These are phyloP conservation scores for Stephanodiscus triporus DNA, from an alignment of 108 stramenopile genomes.

Conservation along the genomic window DNA sequence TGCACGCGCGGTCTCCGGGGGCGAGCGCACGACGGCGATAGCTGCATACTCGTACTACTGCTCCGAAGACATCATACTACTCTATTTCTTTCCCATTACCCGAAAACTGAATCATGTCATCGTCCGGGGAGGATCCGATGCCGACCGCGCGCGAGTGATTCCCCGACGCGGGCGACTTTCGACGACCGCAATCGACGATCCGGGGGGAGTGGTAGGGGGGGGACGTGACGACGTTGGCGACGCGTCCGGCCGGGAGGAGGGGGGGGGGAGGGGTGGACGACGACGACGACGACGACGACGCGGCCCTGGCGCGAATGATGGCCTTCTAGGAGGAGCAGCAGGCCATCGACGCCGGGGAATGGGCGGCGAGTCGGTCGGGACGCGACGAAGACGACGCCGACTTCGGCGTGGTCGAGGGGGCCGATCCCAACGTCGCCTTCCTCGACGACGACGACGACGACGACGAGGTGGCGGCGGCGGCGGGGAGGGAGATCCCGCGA, in stretches of 20 bases:
- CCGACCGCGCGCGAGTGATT: too few species aligned
- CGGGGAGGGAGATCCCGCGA: neutral
- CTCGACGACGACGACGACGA: constrained; percentile 12
- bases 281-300: constrained; percentile 24
- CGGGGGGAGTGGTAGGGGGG: neutral
- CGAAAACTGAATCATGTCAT: too few species aligned
- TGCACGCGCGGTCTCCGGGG: too few species aligned
- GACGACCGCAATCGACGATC: too few species aligned
- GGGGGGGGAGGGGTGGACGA: neutral
- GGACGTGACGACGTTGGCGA: neutral
- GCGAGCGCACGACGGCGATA: too few species aligned
- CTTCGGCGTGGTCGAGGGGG: neutral
- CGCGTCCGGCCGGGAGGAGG: neutral
- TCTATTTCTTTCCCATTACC: too few species aligned
- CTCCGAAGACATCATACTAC: too few species aligned
- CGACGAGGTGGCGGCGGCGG: neutral
- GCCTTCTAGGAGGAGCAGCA: constrained; percentile 38
- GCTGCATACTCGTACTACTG: too few species aligned
- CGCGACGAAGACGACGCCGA: neutral
- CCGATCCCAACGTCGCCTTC: constrained; percentile 29
- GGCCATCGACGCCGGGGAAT: neutral
- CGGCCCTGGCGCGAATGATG: constrained; percentile 33
- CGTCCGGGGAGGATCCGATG: too few species aligned
- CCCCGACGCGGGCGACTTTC: too few species aligned
- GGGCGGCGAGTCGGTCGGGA: neutral